phyloP scores from a whole-genome alignment of 345 rosid species.

The Lenwebbia sp. region DNA sequence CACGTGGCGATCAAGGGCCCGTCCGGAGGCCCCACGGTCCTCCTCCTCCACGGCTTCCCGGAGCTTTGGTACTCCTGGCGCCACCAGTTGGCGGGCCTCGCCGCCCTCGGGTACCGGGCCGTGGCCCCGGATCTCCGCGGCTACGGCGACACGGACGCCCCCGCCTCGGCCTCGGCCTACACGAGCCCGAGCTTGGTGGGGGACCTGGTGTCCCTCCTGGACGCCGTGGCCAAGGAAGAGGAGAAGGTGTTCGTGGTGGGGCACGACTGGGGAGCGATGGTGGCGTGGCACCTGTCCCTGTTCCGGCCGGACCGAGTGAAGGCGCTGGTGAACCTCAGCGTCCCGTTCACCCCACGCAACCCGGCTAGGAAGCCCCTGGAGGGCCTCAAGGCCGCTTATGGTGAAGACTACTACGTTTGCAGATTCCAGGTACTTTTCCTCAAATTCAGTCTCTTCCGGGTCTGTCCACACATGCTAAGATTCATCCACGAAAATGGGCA shows the following conservation, averaged over 20 bases:
- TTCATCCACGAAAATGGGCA: not conserved
- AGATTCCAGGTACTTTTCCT: constrained; percentile 52
- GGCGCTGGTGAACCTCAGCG: constrained; percentile 24
- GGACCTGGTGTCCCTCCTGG: constrained; percentile 26
- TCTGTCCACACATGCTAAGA: not conserved
- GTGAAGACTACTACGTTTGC: constrained; percentile 73
- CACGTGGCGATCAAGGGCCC: constrained; percentile 62
- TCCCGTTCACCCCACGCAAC: constrained; percentile 38
- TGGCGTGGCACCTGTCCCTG: constrained; percentile 36
- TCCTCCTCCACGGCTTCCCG: constrained; percentile 80
- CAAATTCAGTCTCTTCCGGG: not conserved
- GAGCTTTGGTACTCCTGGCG: constrained; percentile 87
- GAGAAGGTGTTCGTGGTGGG: constrained; percentile 30
- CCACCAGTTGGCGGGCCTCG: constrained; percentile 57
- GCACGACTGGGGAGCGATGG: constrained; percentile 41
- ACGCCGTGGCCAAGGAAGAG: constrained; percentile 8
- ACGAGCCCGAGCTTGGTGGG: constrained; percentile 45
- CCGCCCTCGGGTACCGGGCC: constrained; percentile 59
- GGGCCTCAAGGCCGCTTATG: constrained; percentile 24
- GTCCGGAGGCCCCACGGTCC: constrained; percentile 33
- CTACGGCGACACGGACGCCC: constrained; percentile 66
- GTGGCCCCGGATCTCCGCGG: constrained; percentile 89
- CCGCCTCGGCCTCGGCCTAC: constrained; percentile 30
- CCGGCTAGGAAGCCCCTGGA: constrained; percentile 41
- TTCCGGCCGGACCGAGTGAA: constrained; percentile 27